phyloP scores from a whole-genome alignment of 2,329 filamentous ascomycete genomes.

The Tolypocladium inflatum region DNA sequence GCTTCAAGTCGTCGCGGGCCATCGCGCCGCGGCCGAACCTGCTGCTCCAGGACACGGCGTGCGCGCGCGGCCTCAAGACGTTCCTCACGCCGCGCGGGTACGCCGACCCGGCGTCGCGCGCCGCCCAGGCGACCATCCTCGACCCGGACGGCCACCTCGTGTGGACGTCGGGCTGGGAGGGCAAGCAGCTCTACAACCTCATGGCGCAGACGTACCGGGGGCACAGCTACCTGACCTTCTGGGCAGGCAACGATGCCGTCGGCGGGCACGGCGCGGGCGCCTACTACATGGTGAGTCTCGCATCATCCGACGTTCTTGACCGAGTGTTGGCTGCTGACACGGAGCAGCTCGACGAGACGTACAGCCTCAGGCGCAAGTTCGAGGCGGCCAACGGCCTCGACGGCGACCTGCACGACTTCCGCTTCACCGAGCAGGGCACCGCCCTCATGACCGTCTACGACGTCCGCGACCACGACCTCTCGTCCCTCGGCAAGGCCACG shows the following conservation, averaged over 20 bases:
- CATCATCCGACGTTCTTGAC: not conserved
- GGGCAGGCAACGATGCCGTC: constrained; percentile 27
- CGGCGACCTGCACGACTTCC: constrained; percentile 29
- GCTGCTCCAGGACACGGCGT: constrained; percentile 15
- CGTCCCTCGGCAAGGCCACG: constrained; percentile 4
- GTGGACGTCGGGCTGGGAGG: constrained; percentile 19
- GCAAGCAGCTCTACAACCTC: constrained; percentile 14
- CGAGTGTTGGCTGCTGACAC: not conserved
- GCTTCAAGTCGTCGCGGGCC: constrained; percentile 3
- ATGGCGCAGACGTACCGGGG: constrained; percentile 9
- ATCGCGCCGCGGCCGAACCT: constrained; percentile 19
- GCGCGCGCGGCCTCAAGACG: constrained; percentile 19
- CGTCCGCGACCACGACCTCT: constrained; percentile 25
- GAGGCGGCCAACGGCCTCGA: constrained; percentile 3
- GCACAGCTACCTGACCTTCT: constrained; percentile 10
- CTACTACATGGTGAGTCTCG: constrained; percentile 29
- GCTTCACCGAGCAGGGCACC: constrained; percentile 24
- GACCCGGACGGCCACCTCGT: constrained; percentile 28
- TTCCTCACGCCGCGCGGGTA: constrained; percentile 23
- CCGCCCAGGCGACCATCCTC: constrained; percentile 28
- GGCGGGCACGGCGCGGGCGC: constrained; percentile 32
- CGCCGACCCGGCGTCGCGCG: constrained; percentile 15
- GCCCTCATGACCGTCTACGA: constrained; percentile 27
- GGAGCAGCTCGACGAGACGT: constrained; percentile 4
- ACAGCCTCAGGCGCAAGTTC: constrained; percentile 1